Base-by-base conservation (phyloP, 1,284 basidiomycete genomes). In the Malassezia nana region DNA sequence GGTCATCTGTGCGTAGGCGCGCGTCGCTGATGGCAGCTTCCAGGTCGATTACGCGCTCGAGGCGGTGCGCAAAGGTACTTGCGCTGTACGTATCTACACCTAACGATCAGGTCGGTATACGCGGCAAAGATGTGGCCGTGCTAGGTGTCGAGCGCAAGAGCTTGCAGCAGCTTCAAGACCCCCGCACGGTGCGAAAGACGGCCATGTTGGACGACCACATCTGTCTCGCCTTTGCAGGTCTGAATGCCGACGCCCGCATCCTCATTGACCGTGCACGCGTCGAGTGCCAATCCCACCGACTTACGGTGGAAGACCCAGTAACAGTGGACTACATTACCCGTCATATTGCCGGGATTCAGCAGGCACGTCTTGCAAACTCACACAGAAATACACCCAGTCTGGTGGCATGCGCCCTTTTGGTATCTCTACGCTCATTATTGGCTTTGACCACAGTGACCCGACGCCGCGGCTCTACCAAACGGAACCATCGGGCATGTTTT, bases 131-230 rank as follows among this genome's bases (percentile, higher is more conserved):
- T 67, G 87, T 91, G 30, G 94, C 95, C 4, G 89, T 98, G 4
- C 81, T 99, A 24, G 94, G 92, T 50, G 94, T 98, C 18, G 94
- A 99, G 80, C 98, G 98, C 84, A 98, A 96, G 77, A 90, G 88
- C 0, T 84, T 95, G 15, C 80, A 96, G 24, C 94, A 99, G 76
- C 81, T 99, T 7, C 94, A 99, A 79, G 94, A 99, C 77, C 87
- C 94, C 9, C 81, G 94, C 52, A 98, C 94, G 1, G 90, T 98
- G 15, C 81, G 92, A 55, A 99, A 99, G 76, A 92, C 96, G 12
- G 94, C 89, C 58, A 92, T 96, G 89, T 79, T 99, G 39, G 94
- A 99, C 72, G 92, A 98, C 74, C 94, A 99, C 75, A 79, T 99
- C 58, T 96, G 90, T 74, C 81, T 98, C 47, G 94, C 92, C 15